These are phyloP conservation scores for Zoysia japonica DNA, from an alignment of 176 grass and related monocot genomes.

Conservation along the genomic window DNA sequence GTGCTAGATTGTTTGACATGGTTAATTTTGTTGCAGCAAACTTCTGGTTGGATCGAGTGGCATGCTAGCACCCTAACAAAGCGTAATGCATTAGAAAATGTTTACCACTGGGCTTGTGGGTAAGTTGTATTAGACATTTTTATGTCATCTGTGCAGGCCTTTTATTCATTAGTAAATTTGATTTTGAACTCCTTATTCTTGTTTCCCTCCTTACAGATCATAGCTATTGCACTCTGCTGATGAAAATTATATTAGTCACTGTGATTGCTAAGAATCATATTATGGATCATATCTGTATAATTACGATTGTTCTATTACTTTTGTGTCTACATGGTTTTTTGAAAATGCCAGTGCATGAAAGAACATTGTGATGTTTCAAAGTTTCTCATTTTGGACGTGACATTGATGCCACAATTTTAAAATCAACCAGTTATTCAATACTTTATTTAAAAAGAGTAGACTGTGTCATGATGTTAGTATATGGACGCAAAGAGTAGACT, in stretches of 20 bases:
- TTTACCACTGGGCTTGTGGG: conserved; percentile 96
- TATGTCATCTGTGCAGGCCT: not conserved
- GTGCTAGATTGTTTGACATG: not conserved
- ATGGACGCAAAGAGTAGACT: not conserved
- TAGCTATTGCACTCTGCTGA: not conserved
- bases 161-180: conserved; percentile 4
- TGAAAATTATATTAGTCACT: conserved; percentile 9
- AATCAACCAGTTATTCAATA: not conserved
- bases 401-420: not conserved
- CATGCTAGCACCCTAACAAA: conserved; percentile 62
- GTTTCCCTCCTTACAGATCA: not conserved
- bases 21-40: conserved; percentile 63
- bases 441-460: not conserved
- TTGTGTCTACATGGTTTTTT: not conserved
- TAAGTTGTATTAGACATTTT: conserved; percentile 41
- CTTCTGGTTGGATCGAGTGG: conserved; percentile 82
- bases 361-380: conserved; percentile 8
- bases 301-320: conserved; percentile 3
- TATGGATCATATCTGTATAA: not conserved
- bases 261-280: conserved; percentile 4
- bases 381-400: not conserved
- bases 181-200: conserved; percentile 23
- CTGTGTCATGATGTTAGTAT: not conserved
- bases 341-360: not conserved
- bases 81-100: conserved; percentile 86